A percentile compares a stretch with the other conserved stretches of the same genome.
These are phyloP conservation scores for Fistulifera solaris DNA, from an alignment of 108 stramenopile genomes.

Conservation along the genomic window DNA sequence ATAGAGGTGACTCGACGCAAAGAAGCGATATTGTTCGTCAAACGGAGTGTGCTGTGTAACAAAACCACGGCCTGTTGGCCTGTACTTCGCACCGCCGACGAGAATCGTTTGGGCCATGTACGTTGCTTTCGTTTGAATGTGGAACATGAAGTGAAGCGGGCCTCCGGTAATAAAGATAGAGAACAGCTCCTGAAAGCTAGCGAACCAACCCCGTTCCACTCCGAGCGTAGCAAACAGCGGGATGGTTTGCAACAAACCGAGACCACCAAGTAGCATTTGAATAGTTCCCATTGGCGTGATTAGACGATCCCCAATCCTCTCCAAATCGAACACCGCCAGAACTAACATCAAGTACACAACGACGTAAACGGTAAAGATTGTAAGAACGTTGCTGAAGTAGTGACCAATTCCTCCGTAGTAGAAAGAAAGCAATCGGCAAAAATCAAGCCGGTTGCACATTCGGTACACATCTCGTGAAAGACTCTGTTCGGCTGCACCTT, in stretches of 20 bases:
- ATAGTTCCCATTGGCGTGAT: constrained; percentile 93
- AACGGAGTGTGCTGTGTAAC: constrained; percentile 94
- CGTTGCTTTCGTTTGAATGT: constrained; percentile 96
- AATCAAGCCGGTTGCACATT: constrained; percentile 91
- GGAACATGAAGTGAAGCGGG: constrained; percentile 98
- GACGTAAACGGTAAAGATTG: constrained; percentile 87
- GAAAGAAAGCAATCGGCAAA: constrained; percentile 92
- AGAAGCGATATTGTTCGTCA: constrained; percentile 95
- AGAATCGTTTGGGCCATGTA: constrained; percentile 97
- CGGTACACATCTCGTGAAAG: constrained; percentile 93
- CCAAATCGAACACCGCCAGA: constrained; percentile 82
- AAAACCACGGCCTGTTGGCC: constrained; percentile 97
- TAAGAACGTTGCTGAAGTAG: constrained; percentile 92
- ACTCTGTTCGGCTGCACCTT: constrained; percentile 98
- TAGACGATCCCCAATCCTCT: constrained; percentile 87
- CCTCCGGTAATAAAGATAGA: constrained; percentile 94
- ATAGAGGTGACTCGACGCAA: constrained; percentile 95
- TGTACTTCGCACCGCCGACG: constrained; percentile 96
- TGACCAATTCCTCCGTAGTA: constrained; percentile 99
- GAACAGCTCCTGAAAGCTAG: constrained; percentile 77
- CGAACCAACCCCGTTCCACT: constrained; percentile 90
- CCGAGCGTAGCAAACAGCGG: constrained; percentile 93
- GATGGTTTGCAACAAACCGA: constrained; percentile 93
- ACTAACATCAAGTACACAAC: constrained; percentile 91
- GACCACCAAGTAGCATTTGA: constrained; percentile 89